A percentile compares a stretch with the other conserved stretches of the same genome.
phyloP scores from a whole-genome alignment of 192 early-diverging fungal genomes.

The Phycomyces blakesleeanus region DNA sequence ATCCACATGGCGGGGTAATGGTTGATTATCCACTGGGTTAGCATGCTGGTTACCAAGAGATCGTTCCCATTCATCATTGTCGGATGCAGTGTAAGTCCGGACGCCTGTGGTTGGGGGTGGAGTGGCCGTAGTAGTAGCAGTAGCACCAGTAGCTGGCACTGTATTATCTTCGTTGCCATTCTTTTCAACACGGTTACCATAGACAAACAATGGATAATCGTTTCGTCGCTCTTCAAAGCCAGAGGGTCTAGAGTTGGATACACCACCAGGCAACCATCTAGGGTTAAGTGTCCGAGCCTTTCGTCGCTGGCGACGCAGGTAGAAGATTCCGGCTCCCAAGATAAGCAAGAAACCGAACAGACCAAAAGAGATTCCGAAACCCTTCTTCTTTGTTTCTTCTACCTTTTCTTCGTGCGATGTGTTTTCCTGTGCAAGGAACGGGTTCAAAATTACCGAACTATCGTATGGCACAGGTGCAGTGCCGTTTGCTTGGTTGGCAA shows the following conservation, averaged over 20 bases:
- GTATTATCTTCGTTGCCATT: background rate
- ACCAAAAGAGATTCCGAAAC: slow-evolving; percentile 25
- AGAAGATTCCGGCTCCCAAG: slow-evolving; percentile 12
- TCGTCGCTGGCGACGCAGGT: slow-evolving; percentile 8
- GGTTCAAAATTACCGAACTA: background rate
- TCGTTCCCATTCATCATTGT: slow-evolving; percentile 26
- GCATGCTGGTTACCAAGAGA: slow-evolving; percentile 3
- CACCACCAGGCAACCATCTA: slow-evolving; percentile 15
- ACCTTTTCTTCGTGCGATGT: too few relatives aligned
- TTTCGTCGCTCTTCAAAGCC: background rate
- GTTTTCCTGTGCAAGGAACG: background rate
- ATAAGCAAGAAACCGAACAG: slow-evolving; percentile 10
- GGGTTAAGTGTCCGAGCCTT: slow-evolving; percentile 21
- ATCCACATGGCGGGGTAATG: slow-evolving; percentile 11
- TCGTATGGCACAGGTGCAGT: slow-evolving; percentile 2
- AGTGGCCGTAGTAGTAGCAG: too few relatives aligned
- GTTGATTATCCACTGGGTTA: background rate
- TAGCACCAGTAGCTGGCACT: too few relatives aligned
- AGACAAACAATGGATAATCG: slow-evolving; percentile 24
- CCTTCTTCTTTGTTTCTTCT: slow-evolving; percentile 13
- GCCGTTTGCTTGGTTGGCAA: background rate
- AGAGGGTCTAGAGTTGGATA: background rate
- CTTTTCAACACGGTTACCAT: slow-evolving; percentile 14
- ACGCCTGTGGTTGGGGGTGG: background rate
- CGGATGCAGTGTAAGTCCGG: slow-evolving; percentile 29